These are phyloP conservation scores for Ascoidea tarda DNA, from an alignment of 805 yeast species.

Conservation along the genomic window DNA sequence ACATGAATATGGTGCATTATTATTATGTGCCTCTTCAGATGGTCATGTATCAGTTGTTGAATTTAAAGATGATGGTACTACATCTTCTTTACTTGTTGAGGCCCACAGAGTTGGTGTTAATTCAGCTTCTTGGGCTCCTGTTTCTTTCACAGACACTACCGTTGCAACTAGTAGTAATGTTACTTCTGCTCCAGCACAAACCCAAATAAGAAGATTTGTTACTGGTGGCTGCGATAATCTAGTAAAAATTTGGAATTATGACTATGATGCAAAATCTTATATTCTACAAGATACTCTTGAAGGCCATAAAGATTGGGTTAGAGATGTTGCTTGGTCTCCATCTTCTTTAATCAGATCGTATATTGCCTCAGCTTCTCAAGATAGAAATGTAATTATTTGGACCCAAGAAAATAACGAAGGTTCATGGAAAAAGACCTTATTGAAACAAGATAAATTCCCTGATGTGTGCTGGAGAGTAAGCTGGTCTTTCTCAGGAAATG, in stretches of 20 bases:
- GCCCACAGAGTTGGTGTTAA: slow-evolving; percentile 94
- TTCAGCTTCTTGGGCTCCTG: slow-evolving; percentile 91
- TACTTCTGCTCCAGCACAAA: slow-evolving; percentile 10
- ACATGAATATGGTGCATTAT: slow-evolving; percentile 86
- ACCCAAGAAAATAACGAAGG: slow-evolving; percentile 57
- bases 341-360: slow-evolving; percentile 74
- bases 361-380: slow-evolving; percentile 95
- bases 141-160: slow-evolving; percentile 18
- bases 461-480: slow-evolving; percentile 98
- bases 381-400: slow-evolving; percentile 91
- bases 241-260: slow-evolving; percentile 80
- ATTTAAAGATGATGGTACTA: slow-evolving; percentile 79
- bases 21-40: slow-evolving; percentile 85
- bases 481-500: slow-evolving; percentile 94
- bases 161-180: slow-evolving; percentile 15
- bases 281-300: slow-evolving; percentile 61
- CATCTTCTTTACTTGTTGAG: slow-evolving; percentile 33
- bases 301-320: slow-evolving; percentile 97
- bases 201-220: slow-evolving; percentile 58
- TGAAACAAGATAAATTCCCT: slow-evolving; percentile 74
- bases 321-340: slow-evolving; percentile 98
- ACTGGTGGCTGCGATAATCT: slow-evolving; percentile 93
- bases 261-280: slow-evolving; percentile 40
- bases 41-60: slow-evolving; percentile 87
- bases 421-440: slow-evolving; percentile 68